Evolutionary conservation across 805 yeast genomes (phyloP), one percentile per base, ranked within the genome.

Genomic region (Pichia occidentalis): DNA sequence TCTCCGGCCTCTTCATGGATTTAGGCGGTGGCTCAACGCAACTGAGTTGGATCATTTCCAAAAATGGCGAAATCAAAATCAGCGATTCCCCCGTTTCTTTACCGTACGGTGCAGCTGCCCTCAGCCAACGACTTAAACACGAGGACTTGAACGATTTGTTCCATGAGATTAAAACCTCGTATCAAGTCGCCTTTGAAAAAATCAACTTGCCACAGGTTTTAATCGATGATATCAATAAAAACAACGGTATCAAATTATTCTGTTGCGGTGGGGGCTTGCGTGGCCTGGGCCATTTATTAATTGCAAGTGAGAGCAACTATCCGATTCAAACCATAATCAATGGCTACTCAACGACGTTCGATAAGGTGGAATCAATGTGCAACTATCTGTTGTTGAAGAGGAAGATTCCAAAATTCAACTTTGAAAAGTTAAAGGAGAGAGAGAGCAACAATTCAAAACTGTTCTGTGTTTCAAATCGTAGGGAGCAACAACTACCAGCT

Each of bases 181-280:
- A 73, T 43, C 64, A 61, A 24, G 57, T 66, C 19, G 80, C 82
- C 0, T 54, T 76, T 25, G 61, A 66, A 23, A 58, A 64, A 22
- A 73, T 80, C 35, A 64, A 63, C 14, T 60, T 80, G 14, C 86
- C 86, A 4, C 53, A 58, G 24, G 68, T 63, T 22, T 59, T 80
- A 50, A 50, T 64, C 9, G 65, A 67, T 18, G 71, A 69, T 36
- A 81, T 84, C 1, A 61, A 63, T 28, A 51, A 50, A 24, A 71
- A 71, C 29, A 80, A 80, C 12, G 87, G 87, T 0, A 73, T 73
- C 48, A 71, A 75, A 45, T 50, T 82, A 29, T 80, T 74, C 52
- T 71, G 80, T 4, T 77, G 84, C 47, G 88, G 88, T 36, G 86
- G 87, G 39, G 88, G 87, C 0, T 64, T 80, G 32, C 66, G 88